Conservation (phyloP, 768 basidiomycete genomes). For the Collybiopsis confluens region DNA sequence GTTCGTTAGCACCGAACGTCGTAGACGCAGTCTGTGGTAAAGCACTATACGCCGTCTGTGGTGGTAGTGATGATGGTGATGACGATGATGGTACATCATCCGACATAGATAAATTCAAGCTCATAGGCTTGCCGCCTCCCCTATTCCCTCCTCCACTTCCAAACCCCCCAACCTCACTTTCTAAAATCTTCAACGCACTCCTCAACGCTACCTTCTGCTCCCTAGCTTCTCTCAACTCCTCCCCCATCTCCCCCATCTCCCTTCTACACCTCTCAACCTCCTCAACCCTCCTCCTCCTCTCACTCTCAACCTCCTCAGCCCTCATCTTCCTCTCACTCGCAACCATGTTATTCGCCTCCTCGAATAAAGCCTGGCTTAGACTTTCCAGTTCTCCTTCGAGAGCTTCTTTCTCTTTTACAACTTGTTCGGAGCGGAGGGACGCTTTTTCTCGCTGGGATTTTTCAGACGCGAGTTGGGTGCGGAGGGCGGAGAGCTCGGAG, state of each 20-base stretch:
- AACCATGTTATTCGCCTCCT: conserved; percentile 93
- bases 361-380: conserved; percentile 79
- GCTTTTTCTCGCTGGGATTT: conserved; percentile 53
- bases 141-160: not conserved
- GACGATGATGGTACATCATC: too few species aligned
- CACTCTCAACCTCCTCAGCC: conserved; percentile 60
- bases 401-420: conserved; percentile 52
- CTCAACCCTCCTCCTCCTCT: conserved; percentile 58
- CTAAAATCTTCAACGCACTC: conserved; percentile 45
- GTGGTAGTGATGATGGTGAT: not conserved
- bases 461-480: conserved; percentile 34
- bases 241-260: conserved; percentile 69
- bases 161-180: conserved; percentile 65
- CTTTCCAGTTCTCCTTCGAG: conserved; percentile 77
- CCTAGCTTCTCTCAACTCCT: conserved; percentile 45
- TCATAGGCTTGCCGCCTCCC: not conserved
- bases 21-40: not conserved
- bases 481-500: conserved; percentile 7
- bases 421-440: conserved; percentile 46
- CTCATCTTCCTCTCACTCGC: conserved; percentile 67
- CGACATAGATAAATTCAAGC: not conserved
- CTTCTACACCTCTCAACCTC: too few species aligned
- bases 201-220: conserved; percentile 49
- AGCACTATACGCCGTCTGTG: not conserved
- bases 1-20: too few species aligned